Evolutionary conservation across 768 basidiomycete species (phyloP), one percentile per base, ranked within the genome.

Genomic region (Pseudohyphozyma bogoriensis): DNA sequence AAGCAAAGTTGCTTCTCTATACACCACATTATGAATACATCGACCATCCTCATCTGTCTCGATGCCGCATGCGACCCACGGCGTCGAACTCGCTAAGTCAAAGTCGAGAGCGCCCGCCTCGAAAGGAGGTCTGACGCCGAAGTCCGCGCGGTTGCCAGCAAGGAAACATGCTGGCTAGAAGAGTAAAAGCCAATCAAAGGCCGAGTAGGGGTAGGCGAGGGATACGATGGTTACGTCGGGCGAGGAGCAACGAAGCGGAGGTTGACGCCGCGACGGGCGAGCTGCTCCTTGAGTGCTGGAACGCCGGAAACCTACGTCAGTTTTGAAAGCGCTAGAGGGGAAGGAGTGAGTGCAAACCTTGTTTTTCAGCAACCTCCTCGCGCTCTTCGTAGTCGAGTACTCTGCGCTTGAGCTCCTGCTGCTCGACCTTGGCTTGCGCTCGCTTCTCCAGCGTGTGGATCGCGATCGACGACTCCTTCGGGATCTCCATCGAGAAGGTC

Each of bases 401-500:
- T 24, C 97, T 80, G n/a, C 85, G 83, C 77, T 99, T 99, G 67
- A 99, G 77, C 63, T 96, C 89, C 73, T 97, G 90, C 68, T 97
- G 93, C 72, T 99, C 95, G 10, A 88, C 89, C 74, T 85, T 88
- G 74, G 92, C 90, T 72, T 91, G 90, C 63, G 88, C 77, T 70
- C 96, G 95, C 45, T 95, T 89, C 3, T 86, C 82, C 33, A 85
- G 83, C 2, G 91, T 92, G 69, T 95, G 89, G 52, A 91, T 79
- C 1, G 93, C 95, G 33, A 99, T 78, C 3, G 89, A 79, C 11
- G 93, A 89, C 66, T 82, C 85, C 11, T 87, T 77, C 13, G 95
- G 95, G 45, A 99, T 83, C 50, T 89, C 85, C 47, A 99, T 79
- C 70, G 88, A 83, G n/a, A 88, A 86, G 26, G 80, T 79, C 90